Evolutionary conservation across 257 asterid genomes (phyloP).

Genomic region (Lantana camara): DNA sequence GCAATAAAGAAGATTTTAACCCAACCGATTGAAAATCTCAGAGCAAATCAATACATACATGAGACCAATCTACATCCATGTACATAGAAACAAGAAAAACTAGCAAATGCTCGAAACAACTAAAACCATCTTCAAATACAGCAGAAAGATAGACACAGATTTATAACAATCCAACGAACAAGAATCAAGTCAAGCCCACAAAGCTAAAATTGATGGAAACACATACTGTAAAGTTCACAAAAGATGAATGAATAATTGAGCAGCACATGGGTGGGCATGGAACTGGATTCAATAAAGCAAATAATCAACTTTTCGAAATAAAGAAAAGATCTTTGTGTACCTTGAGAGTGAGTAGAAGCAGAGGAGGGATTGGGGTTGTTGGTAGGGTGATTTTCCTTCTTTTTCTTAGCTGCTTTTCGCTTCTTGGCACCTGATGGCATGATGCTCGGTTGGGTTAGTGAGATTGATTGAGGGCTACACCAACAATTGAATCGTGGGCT

Average conservation of each 20-base stretch:
- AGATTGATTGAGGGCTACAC: constrained; percentile 13
- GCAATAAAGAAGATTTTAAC: too few species aligned
- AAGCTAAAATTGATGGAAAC: constrained; percentile 34
- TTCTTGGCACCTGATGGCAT: constrained; percentile 82
- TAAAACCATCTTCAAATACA: constrained; percentile 4
- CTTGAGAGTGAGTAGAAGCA: constrained; percentile 34
- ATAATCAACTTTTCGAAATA: constrained; percentile 24
- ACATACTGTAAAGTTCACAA: constrained; percentile 48
- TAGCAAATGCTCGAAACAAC: constrained; percentile 2
- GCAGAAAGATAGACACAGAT: too few species aligned
- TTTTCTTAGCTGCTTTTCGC: constrained; percentile 71
- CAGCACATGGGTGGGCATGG: constrained; percentile 31
- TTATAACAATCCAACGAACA: constrained; percentile 21
- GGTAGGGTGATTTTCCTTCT: constrained; percentile 42
- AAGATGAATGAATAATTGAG: constrained; percentile 33
- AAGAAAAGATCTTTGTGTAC: constrained; percentile 31
- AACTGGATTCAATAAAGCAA: constrained; percentile 18
- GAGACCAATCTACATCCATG: not conserved
- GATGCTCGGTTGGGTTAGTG: constrained; percentile 23
- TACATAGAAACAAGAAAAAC: not conserved
- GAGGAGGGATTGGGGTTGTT: constrained; percentile 29
- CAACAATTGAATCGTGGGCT: constrained; percentile 23
- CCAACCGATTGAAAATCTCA: constrained; percentile 17
- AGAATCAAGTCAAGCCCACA: constrained; percentile 23
- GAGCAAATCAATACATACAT: constrained; percentile 1